Evolutionary conservation across 2,329 filamentous ascomycete species (phyloP).

Genomic region (Beauveria sp.): DNA sequence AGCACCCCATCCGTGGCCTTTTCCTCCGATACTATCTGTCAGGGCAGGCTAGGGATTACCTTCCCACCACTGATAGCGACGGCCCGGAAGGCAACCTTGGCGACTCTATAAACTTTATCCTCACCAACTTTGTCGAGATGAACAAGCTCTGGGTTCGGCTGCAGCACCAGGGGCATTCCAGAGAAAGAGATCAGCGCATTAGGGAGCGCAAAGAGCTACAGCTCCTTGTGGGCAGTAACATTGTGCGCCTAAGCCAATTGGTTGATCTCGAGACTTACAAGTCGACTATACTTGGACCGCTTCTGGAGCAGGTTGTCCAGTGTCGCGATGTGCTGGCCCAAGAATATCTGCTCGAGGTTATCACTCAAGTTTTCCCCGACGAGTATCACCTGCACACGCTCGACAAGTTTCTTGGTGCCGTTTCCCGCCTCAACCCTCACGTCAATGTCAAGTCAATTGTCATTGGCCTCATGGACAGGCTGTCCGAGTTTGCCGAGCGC

Average conservation of each 20-base stretch:
- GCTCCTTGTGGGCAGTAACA: conserved; percentile 89
- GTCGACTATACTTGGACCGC: conserved; percentile 74
- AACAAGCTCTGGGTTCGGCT: conserved; percentile 98
- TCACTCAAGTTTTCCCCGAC: conserved; percentile 97
- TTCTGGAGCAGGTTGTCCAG: conserved; percentile 95
- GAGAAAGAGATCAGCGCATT: conserved; percentile 86
- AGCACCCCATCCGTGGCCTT: conserved; percentile 90
- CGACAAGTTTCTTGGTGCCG: conserved; percentile 88
- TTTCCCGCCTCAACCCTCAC: conserved; percentile 86
- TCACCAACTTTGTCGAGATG: conserved; percentile 99
- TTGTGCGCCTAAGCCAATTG: conserved; percentile 88
- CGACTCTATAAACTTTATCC: conserved; percentile 94
- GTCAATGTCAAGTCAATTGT: conserved; percentile 98
- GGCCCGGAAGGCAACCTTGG: conserved; percentile 92
- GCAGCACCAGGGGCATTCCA: conserved; percentile 94
- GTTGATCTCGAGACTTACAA: conserved; percentile 95
- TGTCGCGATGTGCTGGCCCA: conserved; percentile 95
- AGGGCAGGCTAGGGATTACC: conserved; percentile 82
- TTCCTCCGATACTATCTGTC: conserved; percentile 96
- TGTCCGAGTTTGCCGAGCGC: conserved; percentile 89
- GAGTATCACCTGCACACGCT: conserved; percentile 97
- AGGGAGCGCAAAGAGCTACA: conserved; percentile 94
- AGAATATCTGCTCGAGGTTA: conserved; percentile 95
- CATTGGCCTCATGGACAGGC: conserved; percentile 91
- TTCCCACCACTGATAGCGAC: conserved; percentile 75